phyloP scores from a whole-genome alignment of 2,329 filamentous ascomycete genomes.

The Colletotrichum camelliae region DNA sequence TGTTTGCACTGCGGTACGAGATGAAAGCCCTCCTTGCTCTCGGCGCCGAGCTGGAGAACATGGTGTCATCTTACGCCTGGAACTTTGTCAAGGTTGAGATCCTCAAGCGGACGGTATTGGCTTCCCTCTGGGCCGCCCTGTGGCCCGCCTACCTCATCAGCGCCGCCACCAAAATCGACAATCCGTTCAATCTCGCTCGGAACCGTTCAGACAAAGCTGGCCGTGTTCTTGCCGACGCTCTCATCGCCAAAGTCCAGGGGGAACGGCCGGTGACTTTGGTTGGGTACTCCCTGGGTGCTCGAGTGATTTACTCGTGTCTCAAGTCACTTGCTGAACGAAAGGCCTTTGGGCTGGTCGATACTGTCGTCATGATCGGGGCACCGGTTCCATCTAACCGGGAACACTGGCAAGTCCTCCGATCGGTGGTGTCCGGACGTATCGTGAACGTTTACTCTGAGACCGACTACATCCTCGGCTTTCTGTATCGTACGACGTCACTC shows the following conservation, averaged over 20 bases:
- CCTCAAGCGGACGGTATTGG: slow-evolving; percentile 73
- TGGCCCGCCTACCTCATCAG: slow-evolving; percentile 74
- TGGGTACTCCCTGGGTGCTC: slow-evolving; percentile 82
- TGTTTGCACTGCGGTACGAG: slow-evolving; percentile 86
- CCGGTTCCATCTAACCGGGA: slow-evolving; percentile 74
- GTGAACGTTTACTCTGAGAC: slow-evolving; percentile 90
- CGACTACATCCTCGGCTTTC: slow-evolving; percentile 85
- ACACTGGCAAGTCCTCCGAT: slow-evolving; percentile 79
- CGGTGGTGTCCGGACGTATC: slow-evolving; percentile 79
- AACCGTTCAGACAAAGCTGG: slow-evolving; percentile 83
- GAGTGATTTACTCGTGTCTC: slow-evolving; percentile 84
- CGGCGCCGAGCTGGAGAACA: slow-evolving; percentile 72
- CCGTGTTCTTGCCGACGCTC: slow-evolving; percentile 77
- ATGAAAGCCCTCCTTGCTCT: slow-evolving; percentile 78
- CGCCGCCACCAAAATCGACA: slow-evolving; percentile 74
- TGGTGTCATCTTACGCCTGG: slow-evolving; percentile 81
- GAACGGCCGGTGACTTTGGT: slow-evolving; percentile 81
- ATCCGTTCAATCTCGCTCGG: slow-evolving; percentile 80
- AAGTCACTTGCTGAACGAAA: slow-evolving; percentile 76
- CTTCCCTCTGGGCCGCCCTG: slow-evolving; percentile 69
- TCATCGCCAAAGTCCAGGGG: slow-evolving; percentile 83
- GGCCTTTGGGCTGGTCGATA: slow-evolving; percentile 85
- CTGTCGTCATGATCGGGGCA: slow-evolving; percentile 81
- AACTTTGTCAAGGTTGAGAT: slow-evolving; percentile 75
- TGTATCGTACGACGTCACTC: slow-evolving; percentile 84